phyloP scores from a whole-genome alignment of 2,329 filamentous ascomycete species.

The Thelonectria discophora region DNA sequence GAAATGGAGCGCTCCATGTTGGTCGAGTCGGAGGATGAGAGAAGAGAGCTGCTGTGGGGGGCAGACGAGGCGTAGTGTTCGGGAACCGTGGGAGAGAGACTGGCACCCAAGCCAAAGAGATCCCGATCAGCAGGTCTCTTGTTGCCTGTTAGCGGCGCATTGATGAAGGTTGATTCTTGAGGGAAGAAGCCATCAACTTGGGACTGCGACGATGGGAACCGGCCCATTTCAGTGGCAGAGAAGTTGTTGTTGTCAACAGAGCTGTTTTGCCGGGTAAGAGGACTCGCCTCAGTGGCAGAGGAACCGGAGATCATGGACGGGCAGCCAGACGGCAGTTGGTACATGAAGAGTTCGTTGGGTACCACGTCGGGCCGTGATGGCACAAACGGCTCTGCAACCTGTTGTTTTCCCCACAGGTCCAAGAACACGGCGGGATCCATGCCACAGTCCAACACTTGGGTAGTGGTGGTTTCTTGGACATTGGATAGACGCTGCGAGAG shows the following conservation, averaged over 20 bases:
- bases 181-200: slow-evolving; percentile 34
- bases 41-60: slow-evolving; percentile 43
- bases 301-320: slow-evolving; percentile 56
- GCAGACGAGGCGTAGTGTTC: slow-evolving; percentile 45
- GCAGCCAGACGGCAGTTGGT: slow-evolving; percentile 48
- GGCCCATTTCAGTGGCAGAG: slow-evolving; percentile 48
- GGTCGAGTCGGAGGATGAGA: slow-evolving; percentile 41
- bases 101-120: slow-evolving; percentile 53
- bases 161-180: slow-evolving; percentile 38
- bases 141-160: slow-evolving; percentile 29
- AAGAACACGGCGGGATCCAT: slow-evolving; percentile 53
- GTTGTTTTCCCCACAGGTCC: slow-evolving; percentile 38
- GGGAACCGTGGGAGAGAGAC: slow-evolving; percentile 32
- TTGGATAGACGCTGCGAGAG: slow-evolving; percentile 45
- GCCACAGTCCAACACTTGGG: slow-evolving; percentile 45
- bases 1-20: slow-evolving; percentile 61
- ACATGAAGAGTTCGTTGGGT: slow-evolving; percentile 37
- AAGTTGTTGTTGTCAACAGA: slow-evolving; percentile 45
- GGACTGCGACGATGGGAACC: slow-evolving; percentile 51
- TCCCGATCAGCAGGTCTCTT: slow-evolving; percentile 47
- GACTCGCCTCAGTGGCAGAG: slow-evolving; percentile 50
- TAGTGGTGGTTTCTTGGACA: slow-evolving; percentile 48
- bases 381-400: slow-evolving; percentile 38
- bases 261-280: slow-evolving; percentile 57
- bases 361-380: slow-evolving; percentile 38